Base-by-base conservation (phyloP, 1,284 basidiomycete genomes). In the Cystobasidiaceae sp. region DNA sequence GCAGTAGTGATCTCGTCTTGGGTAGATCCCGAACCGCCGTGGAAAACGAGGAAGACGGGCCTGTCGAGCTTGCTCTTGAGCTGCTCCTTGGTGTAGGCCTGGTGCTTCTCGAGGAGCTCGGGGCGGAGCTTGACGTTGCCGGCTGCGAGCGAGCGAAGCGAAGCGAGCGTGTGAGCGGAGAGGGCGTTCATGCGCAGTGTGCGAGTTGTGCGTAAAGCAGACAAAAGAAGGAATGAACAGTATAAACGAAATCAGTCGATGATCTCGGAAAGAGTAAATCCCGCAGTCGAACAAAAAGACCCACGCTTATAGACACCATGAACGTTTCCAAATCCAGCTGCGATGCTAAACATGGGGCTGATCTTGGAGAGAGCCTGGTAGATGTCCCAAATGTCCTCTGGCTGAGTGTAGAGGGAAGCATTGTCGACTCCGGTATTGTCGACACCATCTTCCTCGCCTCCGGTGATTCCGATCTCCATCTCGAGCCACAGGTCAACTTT, bases 391-490 rank as follows among this genome's bases (percentile, higher is more conserved):
- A 97, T 86, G 76, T 98, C 94, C 77, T 93, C 89, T 65, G 96
- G 93, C 80, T 98, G 94, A 50, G 96, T 99, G 84, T 98, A 98
- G 72, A 98, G 83, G 61, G 85, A 83, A 48, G 87, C 81, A 81
- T 97, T 98, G 81, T 98, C 96, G 72, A 93, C 93, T 65, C 83
- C 85, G 69, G 91, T 73, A 68, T 76, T 76, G 74, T 77, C 75
- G 21, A 64, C 59, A 7, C 44, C 58, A 45, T 68, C 67, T 46
- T 68, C 67, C 49, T 68, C 67, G 51, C 50, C 59, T 25, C 64
- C 96, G 67, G 96, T 99, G 81, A 99, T 98, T 77, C 96, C 96
- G 77, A 99, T 98, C 81, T 99, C 96, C 96, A 99, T 99, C 84
- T 99, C 96, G 79, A 99, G 91, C 93, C 93, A 99, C 41, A 78